These are phyloP conservation scores for Chaetomiaceae sp. DNA, from an alignment of 2,329 filamentous ascomycete genomes.

Conservation along the genomic window DNA sequence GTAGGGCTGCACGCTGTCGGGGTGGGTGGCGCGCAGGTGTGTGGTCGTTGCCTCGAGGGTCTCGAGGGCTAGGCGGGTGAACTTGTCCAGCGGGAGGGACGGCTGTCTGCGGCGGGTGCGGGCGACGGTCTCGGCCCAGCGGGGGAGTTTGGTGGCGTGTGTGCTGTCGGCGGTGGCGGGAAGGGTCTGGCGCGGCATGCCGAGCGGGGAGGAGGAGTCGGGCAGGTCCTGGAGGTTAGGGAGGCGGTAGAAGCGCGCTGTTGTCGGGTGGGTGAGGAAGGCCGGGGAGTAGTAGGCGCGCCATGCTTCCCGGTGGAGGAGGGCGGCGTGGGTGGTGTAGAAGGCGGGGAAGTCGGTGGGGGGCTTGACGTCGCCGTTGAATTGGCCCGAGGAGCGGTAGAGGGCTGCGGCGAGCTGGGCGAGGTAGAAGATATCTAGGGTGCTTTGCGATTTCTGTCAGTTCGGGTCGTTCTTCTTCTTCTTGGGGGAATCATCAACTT, in stretches of 20 bases:
- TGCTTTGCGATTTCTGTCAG: neutral
- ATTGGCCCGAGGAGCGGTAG: constrained; percentile 3
- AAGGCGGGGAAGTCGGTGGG: constrained; percentile 4
- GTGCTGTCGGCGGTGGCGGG: neutral
- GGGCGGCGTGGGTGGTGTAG: constrained; percentile 1
- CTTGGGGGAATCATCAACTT: neutral
- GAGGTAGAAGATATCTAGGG: constrained; percentile 1
- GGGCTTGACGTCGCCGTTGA: constrained; percentile 1
- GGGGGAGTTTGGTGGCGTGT: constrained; percentile 5
- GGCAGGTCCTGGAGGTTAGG: constrained; percentile 6
- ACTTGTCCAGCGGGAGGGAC: neutral
- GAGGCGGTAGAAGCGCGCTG: constrained; percentile 5
- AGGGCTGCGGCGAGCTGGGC: constrained; percentile 6
- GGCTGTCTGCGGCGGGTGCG: constrained; percentile 1
- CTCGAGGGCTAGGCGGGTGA: neutral
- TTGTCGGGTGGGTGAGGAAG: constrained; percentile 2
- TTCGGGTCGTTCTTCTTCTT: neutral
- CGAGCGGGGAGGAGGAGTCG: constrained; percentile 4
- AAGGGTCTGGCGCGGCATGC: neutral
- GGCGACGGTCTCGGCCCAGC: neutral
- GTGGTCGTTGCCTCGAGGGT: neutral
- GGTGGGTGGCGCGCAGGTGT: neutral
- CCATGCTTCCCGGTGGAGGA: constrained; percentile 3
- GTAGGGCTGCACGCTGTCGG: constrained; percentile 1
- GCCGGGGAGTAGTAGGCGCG: constrained; percentile 3